Percentiles rank a stretch among this genome's conserved stretches.
phyloP scores from a whole-genome alignment of 495 filamentous ascomycete genomes.

The Echria macrotheca region DNA sequence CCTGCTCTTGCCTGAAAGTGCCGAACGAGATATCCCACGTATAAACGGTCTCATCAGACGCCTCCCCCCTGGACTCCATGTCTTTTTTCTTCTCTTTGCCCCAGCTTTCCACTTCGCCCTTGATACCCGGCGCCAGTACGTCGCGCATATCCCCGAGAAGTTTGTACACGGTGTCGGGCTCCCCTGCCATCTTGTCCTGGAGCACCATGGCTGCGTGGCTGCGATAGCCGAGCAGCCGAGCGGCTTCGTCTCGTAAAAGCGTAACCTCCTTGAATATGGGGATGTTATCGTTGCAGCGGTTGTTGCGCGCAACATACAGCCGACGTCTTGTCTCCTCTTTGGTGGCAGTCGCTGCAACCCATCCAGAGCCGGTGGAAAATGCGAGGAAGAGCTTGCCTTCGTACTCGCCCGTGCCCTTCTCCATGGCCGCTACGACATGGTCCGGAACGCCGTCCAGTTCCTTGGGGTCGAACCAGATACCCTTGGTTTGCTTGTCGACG shows the following conservation, averaged over 20 bases:
- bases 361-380: not conserved
- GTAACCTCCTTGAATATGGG: constrained; percentile 1
- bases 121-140: not conserved
- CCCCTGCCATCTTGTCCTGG: not conserved
- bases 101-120: not conserved
- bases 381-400: not conserved
- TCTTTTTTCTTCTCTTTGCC: not conserved
- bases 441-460: not conserved
- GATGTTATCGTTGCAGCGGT: not conserved
- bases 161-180: not conserved
- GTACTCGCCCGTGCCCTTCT: not conserved
- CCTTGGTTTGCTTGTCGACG: not conserved
- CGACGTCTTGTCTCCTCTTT: not conserved
- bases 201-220: not conserved
- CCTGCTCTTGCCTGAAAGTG: not conserved
- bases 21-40: not conserved
- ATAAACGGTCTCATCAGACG: not conserved
- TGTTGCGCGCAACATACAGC: not conserved
- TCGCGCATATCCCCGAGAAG: not conserved
- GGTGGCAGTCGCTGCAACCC: not conserved
- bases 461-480: not conserved
- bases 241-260: not conserved
- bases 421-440: not conserved
- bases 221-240: not conserved
- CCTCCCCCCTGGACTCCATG: not conserved